Conservation (phyloP, 2,329 filamentous ascomycete genomes). For the Aaosphaeria pasadenensis region DNA sequence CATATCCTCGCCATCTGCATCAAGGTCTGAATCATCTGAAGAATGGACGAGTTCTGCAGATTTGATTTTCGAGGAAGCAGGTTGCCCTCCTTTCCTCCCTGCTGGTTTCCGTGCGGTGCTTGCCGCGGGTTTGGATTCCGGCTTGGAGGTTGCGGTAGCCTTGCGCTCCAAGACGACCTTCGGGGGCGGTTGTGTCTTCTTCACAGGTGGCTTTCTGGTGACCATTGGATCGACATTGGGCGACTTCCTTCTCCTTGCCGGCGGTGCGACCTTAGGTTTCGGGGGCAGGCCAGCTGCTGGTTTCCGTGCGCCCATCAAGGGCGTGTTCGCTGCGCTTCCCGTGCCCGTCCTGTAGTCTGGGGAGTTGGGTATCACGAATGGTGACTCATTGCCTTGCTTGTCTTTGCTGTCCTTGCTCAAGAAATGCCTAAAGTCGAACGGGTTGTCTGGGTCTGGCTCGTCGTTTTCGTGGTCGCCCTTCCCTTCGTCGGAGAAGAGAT, state of each 20-base stretch:
- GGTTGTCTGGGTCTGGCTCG: slow-evolving; percentile 43
- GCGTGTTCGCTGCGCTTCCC: slow-evolving; percentile 27
- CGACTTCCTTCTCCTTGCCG: slow-evolving; percentile 13
- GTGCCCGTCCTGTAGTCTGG: slow-evolving; percentile 29
- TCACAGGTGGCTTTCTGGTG: slow-evolving; percentile 11
- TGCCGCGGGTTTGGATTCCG: slow-evolving; percentile 6
- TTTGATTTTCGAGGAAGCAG: slow-evolving; percentile 27
- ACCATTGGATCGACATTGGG: slow-evolving; percentile 17
- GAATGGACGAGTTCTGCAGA: slow-evolving; percentile 29
- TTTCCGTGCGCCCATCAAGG: slow-evolving; percentile 20
- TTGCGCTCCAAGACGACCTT: slow-evolving; percentile 36
- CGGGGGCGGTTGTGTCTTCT: slow-evolving; percentile 22
- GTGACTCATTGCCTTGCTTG: slow-evolving; percentile 32
- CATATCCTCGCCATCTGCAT: slow-evolving; percentile 10
- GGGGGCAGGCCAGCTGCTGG: slow-evolving; percentile 8
- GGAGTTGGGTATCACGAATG: slow-evolving; percentile 21
- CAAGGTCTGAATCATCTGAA: slow-evolving; percentile 21
- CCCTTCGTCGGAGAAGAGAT: slow-evolving; percentile 24
- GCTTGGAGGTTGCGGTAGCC: slow-evolving; percentile 21
- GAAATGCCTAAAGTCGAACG: slow-evolving; percentile 51
- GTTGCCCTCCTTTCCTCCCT: neutral
- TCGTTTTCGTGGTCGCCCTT: slow-evolving; percentile 29
- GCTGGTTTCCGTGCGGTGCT: slow-evolving; percentile 3
- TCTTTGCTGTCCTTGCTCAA: slow-evolving; percentile 28
- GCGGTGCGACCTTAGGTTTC: slow-evolving; percentile 11